Base-by-base conservation (phyloP, 306 rosid species). In the Glycine soja region DNA sequence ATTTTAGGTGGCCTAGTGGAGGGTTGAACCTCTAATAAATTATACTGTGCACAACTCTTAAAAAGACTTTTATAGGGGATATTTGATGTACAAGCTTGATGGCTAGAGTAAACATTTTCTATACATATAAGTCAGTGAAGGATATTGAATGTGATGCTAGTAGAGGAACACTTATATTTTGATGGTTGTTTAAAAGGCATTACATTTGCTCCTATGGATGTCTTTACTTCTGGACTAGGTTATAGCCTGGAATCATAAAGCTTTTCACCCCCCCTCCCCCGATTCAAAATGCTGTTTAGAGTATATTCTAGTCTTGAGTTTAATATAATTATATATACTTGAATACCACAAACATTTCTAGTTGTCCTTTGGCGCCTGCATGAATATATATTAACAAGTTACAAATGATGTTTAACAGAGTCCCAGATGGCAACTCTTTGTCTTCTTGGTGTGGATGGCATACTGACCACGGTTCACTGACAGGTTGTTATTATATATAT, bases 361-460 rank as follows among this genome's bases (percentile, higher is more conserved):
- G 80, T 80, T 58, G 32, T 82, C 32, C 59, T 51, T 75, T 79
- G 61, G 19, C 48, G 46, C 30, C 67, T 76, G 84, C 73, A 46
- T 62, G 54, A 47, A 70, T 51, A 38, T 24, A 24, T 76, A 52
- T 79, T 58, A 80, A 79, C 79, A 16, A 19, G 64, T 70, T 65
- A 75, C 68, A 46, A 58, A 76, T 80, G 85, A 74, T 84, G 64
- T 87, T 85, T 87, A 85, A 74, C 92, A 83, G 89, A 66, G 16
- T 77, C 62, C 67, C 72, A 75, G 97, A 85, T 87, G 70, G 54
- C 52, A 70, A 84, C 79, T 72, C 91, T 59, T 57, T 85, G 76
- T 95, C 97, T 45, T 93, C 97, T 79, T 95, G 99, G 99, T 95
- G 99, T 65, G 99, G 99, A 42, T 93, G 97, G 99, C 99, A 95